Conservation (phyloP, 202 grass and related monocot genomes). For the Setaria viridis region DNA sequence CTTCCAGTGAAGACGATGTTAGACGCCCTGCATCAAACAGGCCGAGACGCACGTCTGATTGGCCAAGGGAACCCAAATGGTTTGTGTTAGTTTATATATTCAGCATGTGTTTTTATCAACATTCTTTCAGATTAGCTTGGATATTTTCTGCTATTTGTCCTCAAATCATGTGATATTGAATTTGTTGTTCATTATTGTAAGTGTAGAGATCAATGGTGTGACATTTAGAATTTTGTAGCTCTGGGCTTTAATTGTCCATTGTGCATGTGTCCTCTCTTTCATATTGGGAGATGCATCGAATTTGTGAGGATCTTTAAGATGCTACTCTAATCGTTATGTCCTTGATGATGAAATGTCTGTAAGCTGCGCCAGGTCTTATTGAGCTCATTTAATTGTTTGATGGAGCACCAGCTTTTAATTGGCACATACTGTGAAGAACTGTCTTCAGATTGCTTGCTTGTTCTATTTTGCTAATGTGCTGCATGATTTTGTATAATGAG, state of each 20-base stretch:
- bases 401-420: not conserved
- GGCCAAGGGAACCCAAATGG: conserved; percentile 96
- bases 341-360: conserved; percentile 9
- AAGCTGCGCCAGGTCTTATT: conserved; percentile 4
- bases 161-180: not conserved
- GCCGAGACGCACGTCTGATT: conserved; percentile 78
- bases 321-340: conserved; percentile 6
- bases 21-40: conserved; percentile 78
- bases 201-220: not conserved
- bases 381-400: conserved; percentile 8
- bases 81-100: conserved; percentile 46
- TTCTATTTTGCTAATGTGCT: conserved; percentile 35
- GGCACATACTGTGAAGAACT: conserved; percentile 6
- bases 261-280: not conserved
- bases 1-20: conserved; percentile 85
- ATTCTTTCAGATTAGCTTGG: conserved; percentile 12
- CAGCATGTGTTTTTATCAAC: conserved; percentile 3
- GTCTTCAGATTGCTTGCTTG: conserved; percentile 8
- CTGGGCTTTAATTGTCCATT: not conserved
- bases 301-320: conserved; percentile 15
- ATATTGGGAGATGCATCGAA: not conserved
- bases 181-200: conserved; percentile 5
- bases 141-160: not conserved
- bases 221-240: conserved; percentile 16
- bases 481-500: conserved; percentile 4